Evolutionary conservation across 2,329 filamentous ascomycete species (phyloP).

Genomic region (Diaporthe sp.): DNA sequence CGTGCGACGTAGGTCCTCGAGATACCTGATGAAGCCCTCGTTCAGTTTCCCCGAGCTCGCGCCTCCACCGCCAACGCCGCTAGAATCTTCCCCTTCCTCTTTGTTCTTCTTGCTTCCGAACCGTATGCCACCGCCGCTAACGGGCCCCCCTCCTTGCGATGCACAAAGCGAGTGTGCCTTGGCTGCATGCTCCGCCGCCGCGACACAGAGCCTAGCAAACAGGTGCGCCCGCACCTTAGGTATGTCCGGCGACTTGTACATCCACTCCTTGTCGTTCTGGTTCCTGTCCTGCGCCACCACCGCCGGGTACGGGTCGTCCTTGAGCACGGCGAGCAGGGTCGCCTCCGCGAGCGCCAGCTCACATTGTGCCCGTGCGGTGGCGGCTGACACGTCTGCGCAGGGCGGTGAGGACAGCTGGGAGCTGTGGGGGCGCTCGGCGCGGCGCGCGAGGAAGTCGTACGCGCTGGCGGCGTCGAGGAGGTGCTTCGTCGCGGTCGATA

Average conservation of each 20-base stretch:
- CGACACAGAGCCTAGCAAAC: constrained; percentile 87
- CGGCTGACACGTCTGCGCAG: constrained; percentile 63
- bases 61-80: constrained; percentile 23
- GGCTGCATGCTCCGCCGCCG: constrained; percentile 87
- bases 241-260: constrained; percentile 90
- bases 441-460: constrained; percentile 75
- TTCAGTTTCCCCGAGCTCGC: constrained; percentile 64
- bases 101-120: constrained; percentile 19
- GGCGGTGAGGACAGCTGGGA: constrained; percentile 45
- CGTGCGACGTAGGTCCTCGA: constrained; percentile 78
- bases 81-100: constrained; percentile 38
- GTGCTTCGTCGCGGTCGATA: constrained; percentile 79
- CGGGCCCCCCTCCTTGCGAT: constrained; percentile 10
- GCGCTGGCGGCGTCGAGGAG: constrained; percentile 83
- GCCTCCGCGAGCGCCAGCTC: constrained; percentile 85
- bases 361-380: constrained; percentile 65
- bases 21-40: constrained; percentile 76
- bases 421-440: constrained; percentile 54
- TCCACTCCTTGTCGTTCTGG: constrained; percentile 90
- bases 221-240: constrained; percentile 90
- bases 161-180: constrained; percentile 68
- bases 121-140: neutral
- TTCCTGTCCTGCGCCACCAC: constrained; percentile 85
- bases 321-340: constrained; percentile 88
- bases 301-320: constrained; percentile 93